A percentile compares a stretch with the other conserved stretches of the same genome.
phyloP scores from a whole-genome alignment of 2,329 filamentous ascomycete species.

The Ophiognomonia clavigignenti-juglandacearum region DNA sequence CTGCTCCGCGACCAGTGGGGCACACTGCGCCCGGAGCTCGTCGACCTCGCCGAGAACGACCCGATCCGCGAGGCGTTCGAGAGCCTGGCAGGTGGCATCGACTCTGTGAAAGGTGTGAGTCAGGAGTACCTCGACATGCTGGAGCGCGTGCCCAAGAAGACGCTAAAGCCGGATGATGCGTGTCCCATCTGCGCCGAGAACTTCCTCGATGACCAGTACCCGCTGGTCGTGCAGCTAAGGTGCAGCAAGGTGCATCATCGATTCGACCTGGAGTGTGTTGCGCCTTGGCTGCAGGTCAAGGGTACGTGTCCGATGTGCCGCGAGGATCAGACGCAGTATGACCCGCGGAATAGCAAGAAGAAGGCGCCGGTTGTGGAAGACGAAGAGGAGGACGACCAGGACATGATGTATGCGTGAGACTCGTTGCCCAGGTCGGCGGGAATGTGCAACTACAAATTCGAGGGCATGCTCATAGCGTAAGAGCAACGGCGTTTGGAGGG shows the following conservation, averaged over 20 bases:
- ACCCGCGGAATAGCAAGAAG: constrained; percentile 6
- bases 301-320: constrained; percentile 62
- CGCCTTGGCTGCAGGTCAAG: constrained; percentile 60
- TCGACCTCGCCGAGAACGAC: neutral
- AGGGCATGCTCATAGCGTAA: constrained; percentile 9
- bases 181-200: constrained; percentile 61
- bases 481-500: neutral
- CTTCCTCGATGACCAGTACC: constrained; percentile 58
- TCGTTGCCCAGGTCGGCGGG: neutral
- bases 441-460: neutral
- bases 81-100: constrained; percentile 42
- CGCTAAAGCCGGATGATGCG: constrained; percentile 43
- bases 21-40: neutral
- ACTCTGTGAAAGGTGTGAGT: constrained; percentile 45
- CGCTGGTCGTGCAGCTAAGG: constrained; percentile 59
- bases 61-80: constrained; percentile 28
- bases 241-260: constrained; percentile 51
- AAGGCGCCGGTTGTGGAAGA: constrained; percentile 11
- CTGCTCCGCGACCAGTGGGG: constrained; percentile 50
- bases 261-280: constrained; percentile 65
- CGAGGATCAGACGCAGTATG: constrained; percentile 48
- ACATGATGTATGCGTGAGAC: constrained; percentile 42
- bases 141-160: constrained; percentile 51
- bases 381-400: constrained; percentile 39
- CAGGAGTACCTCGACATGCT: constrained; percentile 56